Base-by-base conservation (phyloP, 2,329 filamentous ascomycete species). In the Ceratocystis destructans region DNA sequence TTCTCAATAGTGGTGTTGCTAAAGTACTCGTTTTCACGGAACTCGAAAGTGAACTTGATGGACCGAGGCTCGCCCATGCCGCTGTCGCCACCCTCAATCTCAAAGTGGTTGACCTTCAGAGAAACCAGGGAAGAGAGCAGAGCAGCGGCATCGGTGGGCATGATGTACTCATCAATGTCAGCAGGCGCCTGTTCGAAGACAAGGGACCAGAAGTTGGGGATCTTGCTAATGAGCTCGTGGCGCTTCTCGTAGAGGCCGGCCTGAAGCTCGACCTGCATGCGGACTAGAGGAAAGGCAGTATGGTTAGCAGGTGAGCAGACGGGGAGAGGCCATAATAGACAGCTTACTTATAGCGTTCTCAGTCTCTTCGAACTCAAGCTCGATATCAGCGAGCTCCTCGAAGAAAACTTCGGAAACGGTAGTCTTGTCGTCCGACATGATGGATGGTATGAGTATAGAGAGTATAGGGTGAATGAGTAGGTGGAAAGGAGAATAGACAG, bases 161-260 rank as follows among this genome's bases (percentile, higher is more conserved):
- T 87, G 74, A 97, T 88, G 80, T 87, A 91, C 76, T 90, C 87
- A 77, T 96, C 91, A 71, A 99, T 83, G 69, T 96, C 90, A 61
- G 83, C 81, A 1, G 92, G 91, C 2, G 89, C 86, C 77, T 91
- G 87, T 79, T 96, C 89, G 74, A 97, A 82, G 67, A 96, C 92
- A 67, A 95, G 83, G n/a, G 89, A 82, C 94, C 94, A 97, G 84
- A 97, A 99, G 78, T 89, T 85, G 71, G 85, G 83, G 73, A 96
- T 92, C 73, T 86, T 80, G 69, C 82, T 76, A 70, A 94, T 79
- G 70, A 90, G 77, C 71, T 83, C 81, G 70, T 83, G 80, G 74
- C 93, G 90, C 77, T 88, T 89, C 72, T 83, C 80, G 79, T 90
- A 96, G 69, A 96, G 82, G 57, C 87, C 82, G 69, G 80, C 79